Evolutionary conservation across 2,329 filamentous ascomycete genomes (phyloP).

Genomic region (Harringtonia aguacate): DNA sequence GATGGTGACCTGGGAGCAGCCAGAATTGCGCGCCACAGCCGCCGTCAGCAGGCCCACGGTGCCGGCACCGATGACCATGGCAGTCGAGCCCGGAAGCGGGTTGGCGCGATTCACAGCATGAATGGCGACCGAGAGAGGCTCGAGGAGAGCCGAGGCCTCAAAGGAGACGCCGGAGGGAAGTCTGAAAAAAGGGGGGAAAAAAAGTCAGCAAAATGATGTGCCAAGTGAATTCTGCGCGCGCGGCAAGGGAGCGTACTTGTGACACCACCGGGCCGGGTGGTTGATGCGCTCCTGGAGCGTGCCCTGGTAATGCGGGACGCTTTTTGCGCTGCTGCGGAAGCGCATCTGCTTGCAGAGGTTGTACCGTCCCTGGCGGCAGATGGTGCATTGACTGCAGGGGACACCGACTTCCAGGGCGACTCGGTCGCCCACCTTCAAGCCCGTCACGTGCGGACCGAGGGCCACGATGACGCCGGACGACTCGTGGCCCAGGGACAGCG

Average conservation of each 20-base stretch:
- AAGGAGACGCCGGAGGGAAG: conserved; percentile 49
- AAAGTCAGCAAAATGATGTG: no score
- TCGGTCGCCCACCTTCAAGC: conserved; percentile 43
- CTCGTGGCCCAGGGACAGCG: conserved; percentile 55
- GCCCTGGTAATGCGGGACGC: conserved; percentile 52
- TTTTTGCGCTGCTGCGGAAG: conserved; percentile 52
- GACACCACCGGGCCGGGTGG: conserved; percentile 50
- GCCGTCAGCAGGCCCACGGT: conserved; percentile 53
- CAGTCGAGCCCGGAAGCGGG: conserved; percentile 40
- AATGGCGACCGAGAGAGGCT: conserved; percentile 51
- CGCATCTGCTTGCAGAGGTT: conserved; percentile 52
- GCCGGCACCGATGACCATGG: conserved; percentile 54
- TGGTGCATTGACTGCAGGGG: conserved; percentile 39
- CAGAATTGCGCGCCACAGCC: conserved; percentile 50
- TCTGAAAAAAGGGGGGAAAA: conserved; percentile 25
- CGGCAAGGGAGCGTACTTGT: conserved; percentile 47
- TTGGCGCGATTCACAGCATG: conserved; percentile 48
- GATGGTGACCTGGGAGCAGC: conserved; percentile 48
- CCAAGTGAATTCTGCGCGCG: no score
- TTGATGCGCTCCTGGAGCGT: conserved; percentile 53
- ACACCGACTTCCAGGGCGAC: conserved; percentile 49
- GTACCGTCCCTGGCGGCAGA: conserved; percentile 44
- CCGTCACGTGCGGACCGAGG: conserved; percentile 39
- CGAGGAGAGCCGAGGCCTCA: conserved; percentile 48
- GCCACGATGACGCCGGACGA: conserved; percentile 48